phyloP scores from a whole-genome alignment of 805 yeast genomes.

The Zygotorulaspora florentina region DNA sequence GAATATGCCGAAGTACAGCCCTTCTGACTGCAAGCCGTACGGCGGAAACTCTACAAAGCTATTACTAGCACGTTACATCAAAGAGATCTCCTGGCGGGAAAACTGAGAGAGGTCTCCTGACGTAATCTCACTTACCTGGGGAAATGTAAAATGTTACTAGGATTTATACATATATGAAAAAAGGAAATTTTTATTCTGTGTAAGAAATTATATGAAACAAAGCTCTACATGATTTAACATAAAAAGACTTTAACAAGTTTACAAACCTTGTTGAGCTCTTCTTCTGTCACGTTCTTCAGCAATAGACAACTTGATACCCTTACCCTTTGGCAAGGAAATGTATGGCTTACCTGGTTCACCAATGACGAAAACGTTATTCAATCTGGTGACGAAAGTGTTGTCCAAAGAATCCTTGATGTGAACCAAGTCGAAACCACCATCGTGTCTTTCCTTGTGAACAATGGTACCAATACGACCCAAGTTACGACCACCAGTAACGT shows the following conservation, averaged over 20 bases:
- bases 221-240: slow-evolving; percentile 12
- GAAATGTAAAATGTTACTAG: background rate
- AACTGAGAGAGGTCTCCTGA: background rate
- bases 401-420: slow-evolving; percentile 94
- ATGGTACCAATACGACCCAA: slow-evolving; percentile 97
- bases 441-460: slow-evolving; percentile 95
- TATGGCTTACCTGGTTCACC: slow-evolving; percentile 95
- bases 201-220: slow-evolving; percentile 22
- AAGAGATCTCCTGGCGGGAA: slow-evolving; percentile 3
- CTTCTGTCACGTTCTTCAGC: slow-evolving; percentile 99
- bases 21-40: slow-evolving; percentile 37
- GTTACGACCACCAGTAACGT: slow-evolving; percentile 98
- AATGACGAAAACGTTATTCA: slow-evolving; percentile 86
- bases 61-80: slow-evolving; percentile 41
- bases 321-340: slow-evolving; percentile 97
- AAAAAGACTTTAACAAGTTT: slow-evolving; percentile 24
- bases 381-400: slow-evolving; percentile 93
- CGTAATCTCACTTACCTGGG: background rate
- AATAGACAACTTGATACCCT: slow-evolving; percentile 94
- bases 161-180: slow-evolving; percentile 12
- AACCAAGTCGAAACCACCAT: slow-evolving; percentile 96
- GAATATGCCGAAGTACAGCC: slow-evolving; percentile 32
- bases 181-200: slow-evolving; percentile 16
- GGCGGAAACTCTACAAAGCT: slow-evolving; percentile 43
- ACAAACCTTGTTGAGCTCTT: slow-evolving; percentile 73